A percentile compares a stretch with the other conserved stretches of the same genome.
phyloP scores from a whole-genome alignment of 805 yeast species.

The Torulaspora microellipsoides region DNA sequence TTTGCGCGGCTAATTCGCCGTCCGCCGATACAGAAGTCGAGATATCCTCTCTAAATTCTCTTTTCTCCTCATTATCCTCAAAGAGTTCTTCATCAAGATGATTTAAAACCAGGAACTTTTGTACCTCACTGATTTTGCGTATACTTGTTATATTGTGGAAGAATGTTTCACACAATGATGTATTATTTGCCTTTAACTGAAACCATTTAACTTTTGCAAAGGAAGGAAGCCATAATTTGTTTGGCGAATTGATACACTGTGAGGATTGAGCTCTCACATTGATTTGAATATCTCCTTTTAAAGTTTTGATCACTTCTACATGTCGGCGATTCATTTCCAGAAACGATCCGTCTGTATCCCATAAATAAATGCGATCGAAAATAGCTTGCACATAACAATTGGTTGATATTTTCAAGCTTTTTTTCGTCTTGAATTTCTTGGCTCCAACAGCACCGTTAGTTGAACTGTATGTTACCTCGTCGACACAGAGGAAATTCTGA shows the following conservation, averaged over 20 bases:
- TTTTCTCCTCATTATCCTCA: conserved; percentile 5
- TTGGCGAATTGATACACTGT: conserved; percentile 5
- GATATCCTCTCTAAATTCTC: background rate
- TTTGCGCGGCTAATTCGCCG: background rate
- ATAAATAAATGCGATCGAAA: conserved; percentile 14
- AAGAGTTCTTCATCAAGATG: conserved; percentile 13
- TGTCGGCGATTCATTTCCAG: conserved; percentile 16
- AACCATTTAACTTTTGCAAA: conserved; percentile 10
- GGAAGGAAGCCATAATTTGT: conserved; percentile 3
- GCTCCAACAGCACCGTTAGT: conserved; percentile 1
- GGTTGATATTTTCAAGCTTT: background rate
- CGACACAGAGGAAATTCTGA: conserved; percentile 1
- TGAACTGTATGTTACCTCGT: conserved; percentile 7
- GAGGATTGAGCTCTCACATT: background rate
- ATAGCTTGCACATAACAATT: conserved; percentile 14
- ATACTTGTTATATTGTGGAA: conserved; percentile 8
- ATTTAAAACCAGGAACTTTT: conserved; percentile 25
- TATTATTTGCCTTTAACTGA: conserved; percentile 7
- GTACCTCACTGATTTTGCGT: conserved; percentile 34
- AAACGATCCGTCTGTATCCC: conserved; percentile 16
- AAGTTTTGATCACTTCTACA: conserved; percentile 9
- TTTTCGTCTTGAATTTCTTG: conserved; percentile 1
- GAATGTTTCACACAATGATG: conserved; percentile 2
- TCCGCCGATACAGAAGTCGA: background rate
- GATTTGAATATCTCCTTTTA: conserved; percentile 14